phyloP scores from a whole-genome alignment of 1,284 basidiomycete species.

The Ustilago xerochloae region DNA sequence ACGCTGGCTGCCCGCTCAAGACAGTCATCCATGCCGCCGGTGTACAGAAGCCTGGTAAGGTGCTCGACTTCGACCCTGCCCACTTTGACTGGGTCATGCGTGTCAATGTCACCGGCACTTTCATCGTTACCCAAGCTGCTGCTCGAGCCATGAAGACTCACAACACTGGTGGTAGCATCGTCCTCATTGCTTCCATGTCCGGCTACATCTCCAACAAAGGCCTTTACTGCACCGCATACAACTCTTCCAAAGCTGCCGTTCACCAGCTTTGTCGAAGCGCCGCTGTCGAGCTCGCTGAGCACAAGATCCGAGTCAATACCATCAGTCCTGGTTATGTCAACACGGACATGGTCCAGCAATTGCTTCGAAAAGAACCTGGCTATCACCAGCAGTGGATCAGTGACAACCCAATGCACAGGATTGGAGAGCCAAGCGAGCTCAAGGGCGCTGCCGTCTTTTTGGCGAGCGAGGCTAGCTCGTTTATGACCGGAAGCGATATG shows the following conservation, averaged over 20 bases:
- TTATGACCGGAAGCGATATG: conserved; percentile 59
- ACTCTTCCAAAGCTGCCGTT: conserved; percentile 81
- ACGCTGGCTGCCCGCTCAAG: conserved; percentile 73
- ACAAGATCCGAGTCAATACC: conserved; percentile 72
- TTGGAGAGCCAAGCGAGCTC: conserved; percentile 80
- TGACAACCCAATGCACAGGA: conserved; percentile 78
- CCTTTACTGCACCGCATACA: conserved; percentile 78
- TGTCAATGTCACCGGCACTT: conserved; percentile 80
- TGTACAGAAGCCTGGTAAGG: conserved; percentile 74
- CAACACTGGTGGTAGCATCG: conserved; percentile 78
- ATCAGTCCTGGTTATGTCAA: conserved; percentile 58
- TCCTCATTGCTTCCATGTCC: conserved; percentile 85
- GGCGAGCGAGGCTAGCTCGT: conserved; percentile 71
- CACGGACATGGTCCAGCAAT: conserved; percentile 79
- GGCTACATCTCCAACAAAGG: conserved; percentile 82
- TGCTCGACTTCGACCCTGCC: conserved; percentile 77
- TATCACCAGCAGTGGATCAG: conserved; percentile 78
- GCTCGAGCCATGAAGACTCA: conserved; percentile 79
- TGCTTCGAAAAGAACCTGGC: conserved; percentile 77
- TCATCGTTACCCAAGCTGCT: conserved; percentile 81
- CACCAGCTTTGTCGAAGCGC: conserved; percentile 83
- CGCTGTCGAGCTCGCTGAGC: conserved; percentile 81
- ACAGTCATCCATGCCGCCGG: conserved; percentile 81
- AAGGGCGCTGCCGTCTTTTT: conserved; percentile 80
- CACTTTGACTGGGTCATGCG: conserved; percentile 76